Evolutionary conservation across 1,139 yeast species (phyloP).

Genomic region (Zygoascus meyerae): DNA sequence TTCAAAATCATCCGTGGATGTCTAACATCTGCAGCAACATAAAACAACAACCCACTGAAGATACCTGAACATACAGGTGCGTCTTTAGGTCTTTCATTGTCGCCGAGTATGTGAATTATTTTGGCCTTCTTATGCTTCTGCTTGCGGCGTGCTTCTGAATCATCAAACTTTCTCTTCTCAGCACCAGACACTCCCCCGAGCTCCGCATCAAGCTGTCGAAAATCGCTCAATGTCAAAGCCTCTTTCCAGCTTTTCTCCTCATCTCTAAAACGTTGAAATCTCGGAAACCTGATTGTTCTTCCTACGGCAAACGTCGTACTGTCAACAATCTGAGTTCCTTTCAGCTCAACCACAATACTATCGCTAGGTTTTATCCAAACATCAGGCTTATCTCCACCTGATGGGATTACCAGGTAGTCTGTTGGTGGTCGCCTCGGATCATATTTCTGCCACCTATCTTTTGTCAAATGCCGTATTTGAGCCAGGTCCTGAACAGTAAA

Average conservation of each 20-base stretch:
- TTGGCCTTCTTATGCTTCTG: conserved; percentile 5
- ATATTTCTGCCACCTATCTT: conserved; percentile 55
- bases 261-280: conserved; percentile 59
- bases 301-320: conserved; percentile 54
- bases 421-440: conserved; percentile 43
- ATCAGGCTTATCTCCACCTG: conserved; percentile 40
- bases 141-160: conserved; percentile 13
- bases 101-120: conserved; percentile 11
- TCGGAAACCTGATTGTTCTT: conserved; percentile 69
- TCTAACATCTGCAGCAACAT: conserved; percentile 25
- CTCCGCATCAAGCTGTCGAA: conserved; percentile 23
- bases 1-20: conserved; percentile 22
- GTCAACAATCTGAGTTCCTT: conserved; percentile 66
- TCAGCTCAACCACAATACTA: conserved; percentile 76
- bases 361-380: conserved; percentile 76
- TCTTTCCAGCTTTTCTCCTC: conserved; percentile 56
- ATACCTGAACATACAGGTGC: conserved; percentile 16
- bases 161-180: conserved; percentile 10
- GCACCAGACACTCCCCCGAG: conserved; percentile 15
- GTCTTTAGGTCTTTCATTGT: neutral
- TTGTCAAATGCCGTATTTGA: conserved; percentile 51
- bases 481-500: conserved; percentile 59
- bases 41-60: conserved; percentile 24
- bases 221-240: conserved; percentile 53
- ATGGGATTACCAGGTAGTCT: conserved; percentile 16